phyloP scores from a whole-genome alignment of 2,329 filamentous ascomycete species.

The Colletotrichum graminicola region DNA sequence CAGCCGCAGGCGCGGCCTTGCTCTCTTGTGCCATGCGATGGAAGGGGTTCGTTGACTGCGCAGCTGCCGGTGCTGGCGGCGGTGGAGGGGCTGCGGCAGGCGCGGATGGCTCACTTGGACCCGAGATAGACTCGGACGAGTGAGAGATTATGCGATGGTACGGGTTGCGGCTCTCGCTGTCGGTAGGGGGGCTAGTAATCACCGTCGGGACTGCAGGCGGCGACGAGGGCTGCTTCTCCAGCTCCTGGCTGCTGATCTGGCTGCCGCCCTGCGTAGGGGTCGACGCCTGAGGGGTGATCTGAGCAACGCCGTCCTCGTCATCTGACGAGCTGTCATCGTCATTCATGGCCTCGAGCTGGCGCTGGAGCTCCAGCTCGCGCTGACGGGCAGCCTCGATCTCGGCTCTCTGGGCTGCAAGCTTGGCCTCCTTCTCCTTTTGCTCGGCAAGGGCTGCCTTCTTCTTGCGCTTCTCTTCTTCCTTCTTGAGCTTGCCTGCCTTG shows the following conservation, averaged over 20 bases:
- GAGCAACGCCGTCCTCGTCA: constrained; percentile 81
- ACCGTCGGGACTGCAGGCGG: constrained; percentile 63
- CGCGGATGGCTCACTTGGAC: constrained; percentile 57
- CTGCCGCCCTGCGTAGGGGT: constrained; percentile 67
- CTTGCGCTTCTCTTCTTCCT: constrained; percentile 93
- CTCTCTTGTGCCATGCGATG: constrained; percentile 82
- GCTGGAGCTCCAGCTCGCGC: constrained; percentile 88
- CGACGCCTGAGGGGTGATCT: constrained; percentile 73
- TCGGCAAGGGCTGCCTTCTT: constrained; percentile 91
- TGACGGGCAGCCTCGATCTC: constrained; percentile 94
- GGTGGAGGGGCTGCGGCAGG: constrained; percentile 57
- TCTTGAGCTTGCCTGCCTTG: constrained; percentile 91
- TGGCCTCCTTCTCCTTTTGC: constrained; percentile 88
- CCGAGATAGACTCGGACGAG: constrained; percentile 66
- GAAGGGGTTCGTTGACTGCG: constrained; percentile 91
- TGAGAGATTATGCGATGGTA: constrained; percentile 93
- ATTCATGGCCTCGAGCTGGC: constrained; percentile 82
- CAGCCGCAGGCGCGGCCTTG: constrained; percentile 54
- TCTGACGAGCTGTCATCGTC: constrained; percentile 82
- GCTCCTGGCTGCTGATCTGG: constrained; percentile 66
- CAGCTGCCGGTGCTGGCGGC: constrained; percentile 53
- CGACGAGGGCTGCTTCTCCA: constrained; percentile 65
- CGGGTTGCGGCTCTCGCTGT: constrained; percentile 90
- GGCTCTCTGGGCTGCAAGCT: constrained; percentile 85
- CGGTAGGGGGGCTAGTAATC: constrained; percentile 67